phyloP scores from a whole-genome alignment of 164 flowering plant species.

The Magnolia kwangsiensis region DNA sequence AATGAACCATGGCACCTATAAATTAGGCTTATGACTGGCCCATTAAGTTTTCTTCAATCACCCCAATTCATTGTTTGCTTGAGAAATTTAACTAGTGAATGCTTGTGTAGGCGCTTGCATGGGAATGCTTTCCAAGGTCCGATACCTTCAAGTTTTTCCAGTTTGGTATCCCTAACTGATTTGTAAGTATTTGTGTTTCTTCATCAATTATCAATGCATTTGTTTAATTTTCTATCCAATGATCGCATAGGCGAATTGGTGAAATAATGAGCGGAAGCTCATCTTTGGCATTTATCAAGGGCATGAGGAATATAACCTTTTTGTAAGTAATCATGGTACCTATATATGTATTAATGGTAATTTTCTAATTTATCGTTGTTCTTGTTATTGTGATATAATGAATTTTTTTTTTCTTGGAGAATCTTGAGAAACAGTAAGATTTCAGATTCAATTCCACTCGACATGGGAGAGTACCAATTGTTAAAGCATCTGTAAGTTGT shows the following conservation, averaged over 20 bases:
- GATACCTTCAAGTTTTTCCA: slow-evolving; percentile 58
- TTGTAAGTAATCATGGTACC: slow-evolving; percentile 8
- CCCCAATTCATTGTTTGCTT: background rate
- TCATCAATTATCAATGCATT: background rate
- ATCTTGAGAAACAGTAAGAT: no score
- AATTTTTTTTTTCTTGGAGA: no score
- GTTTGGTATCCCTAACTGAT: slow-evolving; percentile 46
- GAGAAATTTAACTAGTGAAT: background rate
- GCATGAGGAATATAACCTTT: slow-evolving; percentile 26
- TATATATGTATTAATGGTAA: no score
- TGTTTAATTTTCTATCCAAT: slow-evolving; percentile 6
- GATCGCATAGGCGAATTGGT: slow-evolving; percentile 51
- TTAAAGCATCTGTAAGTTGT: no score
- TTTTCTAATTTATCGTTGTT: no score
- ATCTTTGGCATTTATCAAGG: slow-evolving; percentile 38
- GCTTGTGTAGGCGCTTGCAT: slow-evolving; percentile 51
- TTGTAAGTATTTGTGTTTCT: slow-evolving; percentile 40
- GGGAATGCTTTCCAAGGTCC: slow-evolving; percentile 77
- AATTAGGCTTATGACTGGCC: no score
- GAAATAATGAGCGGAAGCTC: slow-evolving; percentile 64
- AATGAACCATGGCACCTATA: no score
- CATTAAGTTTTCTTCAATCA: no score
- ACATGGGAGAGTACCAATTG: no score
- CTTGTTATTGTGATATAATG: no score
- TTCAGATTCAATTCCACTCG: no score